These are phyloP conservation scores for Jatropha multifida DNA, from an alignment of 441 rosid genomes.

Conservation along the genomic window DNA sequence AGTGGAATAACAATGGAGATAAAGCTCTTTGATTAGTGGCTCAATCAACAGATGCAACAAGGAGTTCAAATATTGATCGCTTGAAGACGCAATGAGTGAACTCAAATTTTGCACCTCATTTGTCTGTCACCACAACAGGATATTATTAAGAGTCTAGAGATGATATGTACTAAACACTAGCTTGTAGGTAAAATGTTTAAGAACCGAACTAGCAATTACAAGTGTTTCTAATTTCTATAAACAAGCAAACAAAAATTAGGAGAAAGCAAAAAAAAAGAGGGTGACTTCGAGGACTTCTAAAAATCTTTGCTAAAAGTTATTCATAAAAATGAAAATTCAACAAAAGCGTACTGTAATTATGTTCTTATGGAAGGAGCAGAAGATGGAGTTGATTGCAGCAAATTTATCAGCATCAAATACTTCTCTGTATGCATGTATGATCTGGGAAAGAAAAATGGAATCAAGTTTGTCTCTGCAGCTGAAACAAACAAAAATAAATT, in stretches of 20 bases:
- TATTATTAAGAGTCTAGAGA: background rate
- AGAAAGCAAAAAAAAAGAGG: background rate
- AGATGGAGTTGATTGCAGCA: conserved; percentile 52
- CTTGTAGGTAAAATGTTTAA: background rate
- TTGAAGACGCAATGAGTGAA: conserved; percentile 57
- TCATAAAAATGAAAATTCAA: background rate
- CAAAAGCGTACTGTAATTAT: conserved; percentile 43
- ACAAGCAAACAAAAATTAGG: background rate
- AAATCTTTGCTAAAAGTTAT: background rate
- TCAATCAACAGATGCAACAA: conserved; percentile 42
- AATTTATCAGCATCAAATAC: conserved; percentile 62
- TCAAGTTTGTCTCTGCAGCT: conserved; percentile 14
- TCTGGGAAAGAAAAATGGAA: conserved; percentile 45
- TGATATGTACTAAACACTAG: background rate
- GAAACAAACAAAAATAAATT: conserved; percentile 15
- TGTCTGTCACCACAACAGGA: conserved; percentile 34
- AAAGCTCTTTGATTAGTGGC: conserved; percentile 67
- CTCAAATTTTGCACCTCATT: conserved; percentile 45
- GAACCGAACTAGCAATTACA: background rate
- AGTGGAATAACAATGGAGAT: conserved; percentile 42
- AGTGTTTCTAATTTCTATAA: background rate
- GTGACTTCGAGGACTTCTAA: background rate
- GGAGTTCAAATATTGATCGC: conserved; percentile 60
- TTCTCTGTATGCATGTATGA: conserved; percentile 64
- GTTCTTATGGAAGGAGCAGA: conserved; percentile 44